Percentiles rank a stretch among this genome's conserved stretches.
Conservation (phyloP, 805 yeast species). For the Candida sithepensis region DNA sequence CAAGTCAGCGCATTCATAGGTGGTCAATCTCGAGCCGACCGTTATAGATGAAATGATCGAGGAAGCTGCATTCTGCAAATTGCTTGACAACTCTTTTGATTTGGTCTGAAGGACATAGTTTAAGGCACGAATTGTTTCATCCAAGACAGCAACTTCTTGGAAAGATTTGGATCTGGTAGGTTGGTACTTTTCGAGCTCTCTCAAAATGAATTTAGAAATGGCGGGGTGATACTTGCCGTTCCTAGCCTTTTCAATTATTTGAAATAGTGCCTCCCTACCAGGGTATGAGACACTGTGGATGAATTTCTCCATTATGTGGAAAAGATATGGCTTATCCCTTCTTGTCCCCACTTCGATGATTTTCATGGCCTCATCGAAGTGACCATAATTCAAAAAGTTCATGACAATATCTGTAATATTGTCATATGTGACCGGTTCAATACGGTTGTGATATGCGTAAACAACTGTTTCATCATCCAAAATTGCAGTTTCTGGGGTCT, state of each 20-base stretch:
- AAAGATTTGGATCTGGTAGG: conserved; percentile 10
- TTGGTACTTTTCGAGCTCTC: conserved; percentile 12
- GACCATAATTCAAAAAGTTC: conserved; percentile 16
- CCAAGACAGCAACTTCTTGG: conserved; percentile 22
- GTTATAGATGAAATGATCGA: conserved; percentile 19
- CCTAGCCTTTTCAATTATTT: conserved; percentile 8
- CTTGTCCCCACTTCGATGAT: conserved; percentile 18
- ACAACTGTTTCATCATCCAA: conserved; percentile 20
- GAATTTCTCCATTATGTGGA: conserved; percentile 18
- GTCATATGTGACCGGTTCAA: conserved; percentile 25
- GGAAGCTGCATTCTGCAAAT: conserved; percentile 6
- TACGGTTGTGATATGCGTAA: conserved; percentile 27
- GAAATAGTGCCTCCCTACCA: conserved; percentile 22
- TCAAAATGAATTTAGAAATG: conserved; percentile 13
- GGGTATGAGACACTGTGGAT: conserved; percentile 16
- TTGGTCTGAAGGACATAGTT: conserved; percentile 1
- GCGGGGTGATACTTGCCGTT: conserved; percentile 12
- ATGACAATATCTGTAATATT: conserved; percentile 24
- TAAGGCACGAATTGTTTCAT: conserved; percentile 13
- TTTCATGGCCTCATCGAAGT: conserved; percentile 20
- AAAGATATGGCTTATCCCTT: conserved; percentile 21
- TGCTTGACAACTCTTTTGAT: background rate
- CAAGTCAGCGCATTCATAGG: conserved; percentile 24
- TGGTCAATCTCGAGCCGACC: conserved; percentile 21
- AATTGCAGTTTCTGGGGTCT: conserved; percentile 20